phyloP scores from a whole-genome alignment of 306 rosid genomes.

The Mimosa bimucronata region DNA sequence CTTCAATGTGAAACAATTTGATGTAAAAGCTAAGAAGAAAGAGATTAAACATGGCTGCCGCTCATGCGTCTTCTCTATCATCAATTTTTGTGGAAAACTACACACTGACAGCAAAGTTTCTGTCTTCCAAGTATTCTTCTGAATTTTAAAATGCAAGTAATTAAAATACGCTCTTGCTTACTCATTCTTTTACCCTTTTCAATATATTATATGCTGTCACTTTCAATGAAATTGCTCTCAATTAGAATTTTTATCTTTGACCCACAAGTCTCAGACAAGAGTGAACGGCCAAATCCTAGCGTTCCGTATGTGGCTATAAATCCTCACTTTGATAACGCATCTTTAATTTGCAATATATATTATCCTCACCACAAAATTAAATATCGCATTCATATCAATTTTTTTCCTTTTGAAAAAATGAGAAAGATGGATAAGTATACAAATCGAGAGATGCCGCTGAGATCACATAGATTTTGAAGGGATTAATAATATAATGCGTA shows the following conservation, averaged over 20 bases:
- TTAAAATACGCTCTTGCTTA: neutral
- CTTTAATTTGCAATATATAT: neutral
- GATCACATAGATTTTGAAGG: neutral
- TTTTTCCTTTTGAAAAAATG: neutral
- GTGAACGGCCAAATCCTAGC: neutral
- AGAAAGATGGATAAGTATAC: too few species aligned
- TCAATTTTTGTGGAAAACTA: conserved; percentile 2
- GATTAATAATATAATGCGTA: neutral
- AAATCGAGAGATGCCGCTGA: neutral
- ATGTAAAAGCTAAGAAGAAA: neutral
- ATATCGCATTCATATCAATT: neutral
- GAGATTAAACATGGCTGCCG: neutral
- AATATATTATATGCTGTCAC: neutral
- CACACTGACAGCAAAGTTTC: conserved; percentile 14
- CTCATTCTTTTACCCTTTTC: neutral
- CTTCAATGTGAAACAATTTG: neutral
- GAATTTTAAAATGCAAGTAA: neutral
- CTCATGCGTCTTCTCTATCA: neutral
- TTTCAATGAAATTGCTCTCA: neutral
- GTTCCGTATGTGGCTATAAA: neutral
- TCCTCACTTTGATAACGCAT: neutral
- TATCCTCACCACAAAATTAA: neutral
- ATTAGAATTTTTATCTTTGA: neutral
- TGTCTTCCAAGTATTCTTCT: conserved; percentile 17
- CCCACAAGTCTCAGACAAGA: neutral